phyloP scores from a whole-genome alignment of 305 asterid genomes.

The Fraxinus dipetala region DNA sequence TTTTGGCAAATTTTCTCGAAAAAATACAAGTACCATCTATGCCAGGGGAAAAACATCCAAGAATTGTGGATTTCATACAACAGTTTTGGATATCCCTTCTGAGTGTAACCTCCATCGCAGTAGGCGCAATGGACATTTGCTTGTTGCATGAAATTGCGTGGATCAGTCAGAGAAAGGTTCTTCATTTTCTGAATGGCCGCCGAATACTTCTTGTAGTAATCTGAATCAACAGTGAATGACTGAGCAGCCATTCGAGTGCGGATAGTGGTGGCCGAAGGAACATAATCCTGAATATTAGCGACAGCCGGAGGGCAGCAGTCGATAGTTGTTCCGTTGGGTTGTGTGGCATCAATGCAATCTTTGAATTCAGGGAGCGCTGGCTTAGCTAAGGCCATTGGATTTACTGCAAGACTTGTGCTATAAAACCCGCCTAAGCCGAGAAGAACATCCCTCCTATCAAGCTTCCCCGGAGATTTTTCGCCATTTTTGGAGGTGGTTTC shows the following conservation, averaged over 20 bases:
- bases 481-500: neutral
- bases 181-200: neutral
- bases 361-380: neutral
- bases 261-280: neutral
- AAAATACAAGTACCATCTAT: conserved; percentile 41
- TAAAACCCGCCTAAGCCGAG: neutral
- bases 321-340: neutral
- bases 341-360: neutral
- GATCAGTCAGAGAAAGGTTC: conserved; percentile 1
- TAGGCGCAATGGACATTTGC: conserved; percentile 34
- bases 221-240: neutral
- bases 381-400: neutral
- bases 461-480: neutral
- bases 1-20: conserved; percentile 43
- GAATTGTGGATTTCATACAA: conserved; percentile 23
- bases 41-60: conserved; percentile 30
- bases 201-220: neutral
- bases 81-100: neutral
- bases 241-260: neutral
- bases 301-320: neutral
- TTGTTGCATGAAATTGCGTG: conserved; percentile 19
- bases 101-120: conserved; percentile 26
- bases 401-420: neutral
- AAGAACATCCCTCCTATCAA: neutral
- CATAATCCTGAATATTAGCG: neutral